Conservation (phyloP, 441 rosid genomes). For the Pelargonium hybrid region DNA sequence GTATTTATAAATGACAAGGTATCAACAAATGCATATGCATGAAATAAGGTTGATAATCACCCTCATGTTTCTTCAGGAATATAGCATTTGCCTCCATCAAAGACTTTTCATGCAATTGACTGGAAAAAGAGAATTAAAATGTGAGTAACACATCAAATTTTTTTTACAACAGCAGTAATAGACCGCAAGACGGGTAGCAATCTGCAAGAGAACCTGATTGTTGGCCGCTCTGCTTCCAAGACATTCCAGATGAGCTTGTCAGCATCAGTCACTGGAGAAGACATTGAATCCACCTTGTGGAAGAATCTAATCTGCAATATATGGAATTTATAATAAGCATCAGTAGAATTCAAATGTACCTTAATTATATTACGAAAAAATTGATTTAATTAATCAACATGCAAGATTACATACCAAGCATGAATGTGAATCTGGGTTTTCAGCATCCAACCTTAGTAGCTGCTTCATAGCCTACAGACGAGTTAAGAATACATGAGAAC, state of each 20-base stretch:
- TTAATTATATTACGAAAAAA: not conserved
- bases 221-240: slow-evolving; percentile 80
- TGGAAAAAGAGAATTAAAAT: slow-evolving; percentile 22
- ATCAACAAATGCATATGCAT: not conserved
- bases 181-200: not conserved
- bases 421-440: slow-evolving; percentile 82
- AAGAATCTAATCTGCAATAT: slow-evolving; percentile 73
- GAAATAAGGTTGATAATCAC: slow-evolving; percentile 27
- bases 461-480: slow-evolving; percentile 78
- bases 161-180: not conserved
- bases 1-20: not conserved
- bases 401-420: slow-evolving; percentile 58
- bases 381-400: not conserved
- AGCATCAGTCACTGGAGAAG: slow-evolving; percentile 53
- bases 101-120: slow-evolving; percentile 77
- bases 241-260: slow-evolving; percentile 87
- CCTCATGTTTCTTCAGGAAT: slow-evolving; percentile 70
- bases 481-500: slow-evolving; percentile 1
- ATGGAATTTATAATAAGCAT: slow-evolving; percentile 19
- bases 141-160: slow-evolving; percentile 10
- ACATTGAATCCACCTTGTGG: slow-evolving; percentile 51
- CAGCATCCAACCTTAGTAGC: slow-evolving; percentile 74
- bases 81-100: slow-evolving; percentile 62
- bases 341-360: not conserved
- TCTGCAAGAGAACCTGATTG: slow-evolving; percentile 50